phyloP scores from a whole-genome alignment of 106 monocot genomes.

The Allium sativum region DNA sequence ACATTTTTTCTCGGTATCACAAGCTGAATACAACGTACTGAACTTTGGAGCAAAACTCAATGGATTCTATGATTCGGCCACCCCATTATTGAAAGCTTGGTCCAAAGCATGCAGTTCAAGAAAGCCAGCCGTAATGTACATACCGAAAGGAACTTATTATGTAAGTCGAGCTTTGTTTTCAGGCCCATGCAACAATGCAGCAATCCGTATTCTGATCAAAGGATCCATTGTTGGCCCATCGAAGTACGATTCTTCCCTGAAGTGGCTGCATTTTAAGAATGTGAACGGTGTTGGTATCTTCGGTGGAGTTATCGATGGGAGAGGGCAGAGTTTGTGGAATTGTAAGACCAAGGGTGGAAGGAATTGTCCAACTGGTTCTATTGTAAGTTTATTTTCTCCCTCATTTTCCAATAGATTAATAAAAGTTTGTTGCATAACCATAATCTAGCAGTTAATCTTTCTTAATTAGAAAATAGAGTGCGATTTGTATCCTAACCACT shows the following conservation, averaged over 20 bases:
- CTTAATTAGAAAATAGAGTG: too few species aligned
- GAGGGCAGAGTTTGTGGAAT: conserved; percentile 11
- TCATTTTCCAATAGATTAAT: background rate
- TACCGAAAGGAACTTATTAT: conserved; percentile 32
- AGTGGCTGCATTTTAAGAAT: conserved; percentile 23
- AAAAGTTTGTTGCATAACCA: background rate
- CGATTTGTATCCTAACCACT: too few species aligned
- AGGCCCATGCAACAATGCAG: conserved; percentile 35
- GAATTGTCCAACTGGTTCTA: conserved; percentile 14
- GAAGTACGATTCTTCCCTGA: background rate
- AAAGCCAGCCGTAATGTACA: conserved; percentile 13
- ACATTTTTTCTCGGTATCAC: background rate
- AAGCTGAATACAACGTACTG: conserved; percentile 15
- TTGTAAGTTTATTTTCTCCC: background rate
- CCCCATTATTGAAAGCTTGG: conserved; percentile 39
- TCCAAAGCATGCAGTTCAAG: conserved; percentile 20
- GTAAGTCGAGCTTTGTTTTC: conserved; percentile 18
- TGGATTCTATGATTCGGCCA: conserved; percentile 24
- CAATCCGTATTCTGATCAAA: conserved; percentile 8
- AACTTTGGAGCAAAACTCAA: conserved; percentile 30
- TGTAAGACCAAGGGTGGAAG: conserved; percentile 14
- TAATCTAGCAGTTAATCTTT: background rate
- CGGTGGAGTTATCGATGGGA: conserved; percentile 17
- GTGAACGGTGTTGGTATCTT: conserved; percentile 16
- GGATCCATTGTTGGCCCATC: conserved; percentile 40